Base-by-base conservation (phyloP, 1,284 basidiomycete species). In the Rhizoctonia solani region DNA sequence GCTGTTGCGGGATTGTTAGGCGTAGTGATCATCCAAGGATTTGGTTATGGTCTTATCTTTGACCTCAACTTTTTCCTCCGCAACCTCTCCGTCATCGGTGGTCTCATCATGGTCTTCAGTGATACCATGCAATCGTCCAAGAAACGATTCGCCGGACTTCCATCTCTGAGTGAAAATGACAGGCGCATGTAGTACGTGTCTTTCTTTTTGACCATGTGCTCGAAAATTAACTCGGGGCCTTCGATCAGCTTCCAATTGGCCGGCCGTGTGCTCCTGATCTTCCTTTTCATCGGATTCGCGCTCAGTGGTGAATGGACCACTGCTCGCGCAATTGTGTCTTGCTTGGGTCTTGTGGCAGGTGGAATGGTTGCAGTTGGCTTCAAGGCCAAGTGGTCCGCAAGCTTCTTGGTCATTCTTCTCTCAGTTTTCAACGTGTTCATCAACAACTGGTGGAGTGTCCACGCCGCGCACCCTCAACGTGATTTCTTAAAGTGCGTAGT, bases 61-160 rank as follows among this genome's bases (percentile, higher is more conserved):
- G 97, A 99, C 83, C 83, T 98, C 75, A 98, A 93, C 80, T 99
- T 99, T 85, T 99, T 99, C 93, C 89, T 99, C 50, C 91, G 93
- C 76, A 96, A 95, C 79, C 82, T 96, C 52, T 91, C 88, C 70
- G 93, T 96, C 74, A 89, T 96, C 69, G 93, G 93, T 69, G 93
- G 93, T 53, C 85, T 96, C 50, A 87, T 96, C 75, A 99, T 99
- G 97, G 95, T 98, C 55, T 94, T 99, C 79, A 95, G 90, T 71
- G 97, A 99, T 77, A 92, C 92, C 1, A 89, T 99, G 81, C 83
- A 90, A 71, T 89, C 87, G 42, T 86, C 90, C 78, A 93, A 90
- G 80, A 88, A 89, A 74, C 80, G 91, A 55, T 98, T 98, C 75
- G 96, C 96, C 3, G 96, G 95, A 53, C 80, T 99, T 11, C 95